A percentile compares a stretch with the other conserved stretches of the same genome.
Conservation (phyloP, 2,329 filamentous ascomycete genomes). For the Alternaria triticina region DNA sequence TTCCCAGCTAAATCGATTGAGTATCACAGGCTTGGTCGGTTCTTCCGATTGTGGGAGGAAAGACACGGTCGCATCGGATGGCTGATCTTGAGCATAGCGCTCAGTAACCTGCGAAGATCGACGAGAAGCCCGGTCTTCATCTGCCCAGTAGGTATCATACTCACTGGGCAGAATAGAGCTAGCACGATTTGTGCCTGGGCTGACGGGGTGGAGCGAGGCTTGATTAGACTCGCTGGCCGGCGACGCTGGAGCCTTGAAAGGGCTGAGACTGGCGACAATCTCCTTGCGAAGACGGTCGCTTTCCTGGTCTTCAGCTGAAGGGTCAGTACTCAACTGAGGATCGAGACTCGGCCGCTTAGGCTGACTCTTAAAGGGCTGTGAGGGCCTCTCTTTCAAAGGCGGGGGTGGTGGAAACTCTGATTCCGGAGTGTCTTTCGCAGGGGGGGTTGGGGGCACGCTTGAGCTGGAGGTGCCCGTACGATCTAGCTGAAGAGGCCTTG, state of each 20-base stretch:
- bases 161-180: slow-evolving; percentile 70
- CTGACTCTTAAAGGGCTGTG: slow-evolving; percentile 18
- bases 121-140: slow-evolving; percentile 52
- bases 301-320: slow-evolving; percentile 66
- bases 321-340: slow-evolving; percentile 56
- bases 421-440: slow-evolving; percentile 51
- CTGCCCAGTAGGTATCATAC: slow-evolving; percentile 72
- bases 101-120: slow-evolving; percentile 34
- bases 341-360: slow-evolving; percentile 33
- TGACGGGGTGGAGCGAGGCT: slow-evolving; percentile 33
- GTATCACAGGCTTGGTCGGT: slow-evolving; percentile 22
- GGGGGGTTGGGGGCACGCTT: slow-evolving; percentile 54
- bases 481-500: slow-evolving; percentile 48
- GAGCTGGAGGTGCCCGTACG: slow-evolving; percentile 44
- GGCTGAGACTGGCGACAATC: slow-evolving; percentile 70
- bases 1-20: slow-evolving; percentile 45
- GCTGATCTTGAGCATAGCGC: slow-evolving; percentile 22
- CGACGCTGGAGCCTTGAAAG: slow-evolving; percentile 43
- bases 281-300: slow-evolving; percentile 76
- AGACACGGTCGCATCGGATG: slow-evolving; percentile 9
- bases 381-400: slow-evolving; percentile 48
- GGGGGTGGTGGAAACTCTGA: slow-evolving; percentile 39
- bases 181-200: slow-evolving; percentile 53
- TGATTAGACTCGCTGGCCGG: slow-evolving; percentile 25
- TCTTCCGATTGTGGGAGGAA: slow-evolving; percentile 20